Evolutionary conservation across 441 rosid species (phyloP), one percentile per base, ranked within the genome.

Genomic region (Adansonia grandidieri): DNA sequence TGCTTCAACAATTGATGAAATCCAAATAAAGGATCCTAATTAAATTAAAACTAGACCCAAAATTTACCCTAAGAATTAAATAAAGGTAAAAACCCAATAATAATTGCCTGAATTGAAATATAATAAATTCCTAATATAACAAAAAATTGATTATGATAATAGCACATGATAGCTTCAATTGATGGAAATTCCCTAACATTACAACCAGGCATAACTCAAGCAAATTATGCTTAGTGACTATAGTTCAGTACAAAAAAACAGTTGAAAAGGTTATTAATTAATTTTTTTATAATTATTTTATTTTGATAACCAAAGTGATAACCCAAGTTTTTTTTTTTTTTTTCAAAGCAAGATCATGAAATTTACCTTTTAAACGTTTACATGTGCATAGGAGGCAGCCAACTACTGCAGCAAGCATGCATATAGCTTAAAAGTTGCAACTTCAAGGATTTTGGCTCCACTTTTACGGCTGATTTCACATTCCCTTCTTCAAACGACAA

Each of bases 401-500:
- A 63, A 5, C 19, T 5, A 10, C 64, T 50, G 84, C 72, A 40
- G 75, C 69, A 22, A 32, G 44, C 75, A 69, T 56, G 8, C 45
- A 61, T 76, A 17, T 2, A 32, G 66, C n/a, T 28, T 70, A 75
- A 47, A 56, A 22, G 32, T 13, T n/a, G 50, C 47, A 51, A 51
- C 14, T 24, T 51, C 9, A 9, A 54, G 50, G 15, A 54, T 51
- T 40, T 78, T 54, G 61, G 74, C 74, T 44, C 78, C 80, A 74
- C 75, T 69, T 80, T 53, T 50, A 74, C 68, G 73, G 79, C 76
- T 54, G 80, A 70, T 69, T 86, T 80, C 81, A 81, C 86, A 75
- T 83, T 79, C 82, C 37, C 28, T 24, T 24, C 40, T 62, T 45
- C 64, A 9, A 17, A 9, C 14, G 1, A n/a, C 8, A 8, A 15